Base-by-base conservation (phyloP, 2,329 filamentous ascomycete genomes). In the Fusarium sulawesiense region DNA sequence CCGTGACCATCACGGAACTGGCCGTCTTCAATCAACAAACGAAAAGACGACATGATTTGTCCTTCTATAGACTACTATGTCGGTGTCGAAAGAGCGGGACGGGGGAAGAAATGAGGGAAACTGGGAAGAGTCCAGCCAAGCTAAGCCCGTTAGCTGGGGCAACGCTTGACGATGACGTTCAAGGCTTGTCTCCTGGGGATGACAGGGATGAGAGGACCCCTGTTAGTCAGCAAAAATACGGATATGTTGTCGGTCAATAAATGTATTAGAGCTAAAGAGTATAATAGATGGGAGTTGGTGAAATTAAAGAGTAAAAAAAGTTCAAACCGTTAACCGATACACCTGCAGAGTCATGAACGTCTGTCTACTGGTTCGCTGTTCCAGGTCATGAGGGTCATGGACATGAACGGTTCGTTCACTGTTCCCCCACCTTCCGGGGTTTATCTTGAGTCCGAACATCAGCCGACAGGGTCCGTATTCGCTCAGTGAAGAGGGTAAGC, bases 1-100 rank as follows among this genome's bases (percentile, higher is more conserved):
- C 94, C 91, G 70, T 93, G 83, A 16, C 84, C 79, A 79, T 99
- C 97, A 67, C 93, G 89, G 81, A 99, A 98, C 72, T 89, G 89
- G 66, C 89, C 90, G 71, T 96, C 92, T 76, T 98, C 93, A 75
- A 99, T 95, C 25, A 88, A 89, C 53, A 99, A 85, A 56, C 92
- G 90, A 55, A 95, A 87, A 23, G 89, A 84, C 65, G 91, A 84
- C 93, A 97, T 97, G 71, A 16, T 56, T 63, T 55, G 49, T 46
- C 47, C 42, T 61, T 49, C 32, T 46, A 47, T 47, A 29, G 42
- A 67, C 49, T 32, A 34, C 37, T 64, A 37, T 56, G 54, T 49
- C 41, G 47, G 42, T 56, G 50, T 56, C 44, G 61, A 49, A 56
- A 56, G 50, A 55, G 60, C 23, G 23, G 56, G 50, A 45, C 32